These are phyloP conservation scores for Colletotrichum brevisporum DNA, from an alignment of 2,329 filamentous ascomycete genomes.

Conservation along the genomic window DNA sequence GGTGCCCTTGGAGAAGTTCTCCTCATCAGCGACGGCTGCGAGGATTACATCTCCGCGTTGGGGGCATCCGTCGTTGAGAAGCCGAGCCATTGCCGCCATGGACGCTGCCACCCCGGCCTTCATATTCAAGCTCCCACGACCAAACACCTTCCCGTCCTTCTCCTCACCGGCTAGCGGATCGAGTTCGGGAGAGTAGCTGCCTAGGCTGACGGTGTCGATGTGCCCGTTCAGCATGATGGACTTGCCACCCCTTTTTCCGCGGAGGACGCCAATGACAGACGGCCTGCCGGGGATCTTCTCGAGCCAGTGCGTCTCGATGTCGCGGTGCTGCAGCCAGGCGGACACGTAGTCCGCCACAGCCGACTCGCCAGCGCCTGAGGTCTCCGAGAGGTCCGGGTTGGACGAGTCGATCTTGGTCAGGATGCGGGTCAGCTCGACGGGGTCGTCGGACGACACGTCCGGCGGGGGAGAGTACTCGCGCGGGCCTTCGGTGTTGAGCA, in stretches of 20 bases:
- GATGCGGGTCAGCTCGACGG: conserved; percentile 57
- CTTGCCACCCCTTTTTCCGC: conserved; percentile 62
- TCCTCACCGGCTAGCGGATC: conserved; percentile 60
- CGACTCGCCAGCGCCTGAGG: conserved; percentile 60
- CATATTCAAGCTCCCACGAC: conserved; percentile 66
- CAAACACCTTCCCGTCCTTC: conserved; percentile 56
- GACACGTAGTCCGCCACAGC: conserved; percentile 61
- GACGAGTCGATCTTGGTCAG: conserved; percentile 65
- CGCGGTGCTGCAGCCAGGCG: conserved; percentile 65
- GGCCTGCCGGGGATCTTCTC: conserved; percentile 62
- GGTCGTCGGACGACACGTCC: conserved; percentile 57
- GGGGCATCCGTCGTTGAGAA: conserved; percentile 46
- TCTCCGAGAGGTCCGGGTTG: conserved; percentile 58
- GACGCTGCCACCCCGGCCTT: conserved; percentile 64
- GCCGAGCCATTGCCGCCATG: conserved; percentile 53
- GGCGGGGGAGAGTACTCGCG: conserved; percentile 65
- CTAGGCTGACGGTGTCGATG: conserved; percentile 64
- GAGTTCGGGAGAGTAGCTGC: conserved; percentile 56
- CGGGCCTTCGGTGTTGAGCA: conserved; percentile 76
- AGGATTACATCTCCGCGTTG: conserved; percentile 66
- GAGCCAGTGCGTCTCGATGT: conserved; percentile 64
- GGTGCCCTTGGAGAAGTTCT: conserved; percentile 64
- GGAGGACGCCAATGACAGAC: conserved; percentile 63
- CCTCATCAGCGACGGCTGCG: conserved; percentile 68
- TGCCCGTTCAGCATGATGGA: conserved; percentile 68